Conservation (phyloP, 2,329 filamentous ascomycete genomes). For the Didymella glomerata region DNA sequence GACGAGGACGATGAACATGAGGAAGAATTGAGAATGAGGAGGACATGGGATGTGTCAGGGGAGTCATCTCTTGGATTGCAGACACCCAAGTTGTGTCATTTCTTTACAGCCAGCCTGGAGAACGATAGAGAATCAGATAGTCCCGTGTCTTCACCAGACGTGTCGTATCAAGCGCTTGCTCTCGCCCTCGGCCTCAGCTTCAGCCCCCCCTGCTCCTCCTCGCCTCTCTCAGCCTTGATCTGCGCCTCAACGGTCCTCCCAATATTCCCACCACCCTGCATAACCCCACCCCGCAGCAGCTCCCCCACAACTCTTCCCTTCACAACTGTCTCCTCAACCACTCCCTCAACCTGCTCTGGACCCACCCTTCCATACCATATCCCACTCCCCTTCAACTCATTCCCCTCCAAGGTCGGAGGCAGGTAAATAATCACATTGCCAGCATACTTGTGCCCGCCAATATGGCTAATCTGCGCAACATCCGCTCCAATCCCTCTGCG, state of each 20-base stretch:
- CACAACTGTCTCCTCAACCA: conserved; percentile 74
- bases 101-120: too few relatives aligned
- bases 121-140: too few relatives aligned
- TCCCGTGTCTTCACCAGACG: neutral
- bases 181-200: conserved; percentile 35
- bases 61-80: too few relatives aligned
- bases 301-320: conserved; percentile 73
- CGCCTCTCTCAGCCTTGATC: conserved; percentile 40
- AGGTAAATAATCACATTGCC: conserved; percentile 86
- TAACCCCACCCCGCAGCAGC: conserved; percentile 75
- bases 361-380: conserved; percentile 86
- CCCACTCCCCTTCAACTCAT: conserved; percentile 73
- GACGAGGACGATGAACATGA: too few relatives aligned
- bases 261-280: conserved; percentile 35
- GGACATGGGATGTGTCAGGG: too few relatives aligned
- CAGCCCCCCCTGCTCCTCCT: conserved; percentile 34
- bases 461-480: conserved; percentile 77
- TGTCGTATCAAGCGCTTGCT: neutral
- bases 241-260: conserved; percentile 42
- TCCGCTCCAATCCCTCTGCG: conserved; percentile 63
- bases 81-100: too few relatives aligned
- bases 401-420: conserved; percentile 61
- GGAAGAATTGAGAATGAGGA: too few relatives aligned
- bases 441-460: conserved; percentile 86
- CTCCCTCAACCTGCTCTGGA: conserved; percentile 77